Conservation (phyloP, 257 asterid species). For the Primulina eburnea region DNA sequence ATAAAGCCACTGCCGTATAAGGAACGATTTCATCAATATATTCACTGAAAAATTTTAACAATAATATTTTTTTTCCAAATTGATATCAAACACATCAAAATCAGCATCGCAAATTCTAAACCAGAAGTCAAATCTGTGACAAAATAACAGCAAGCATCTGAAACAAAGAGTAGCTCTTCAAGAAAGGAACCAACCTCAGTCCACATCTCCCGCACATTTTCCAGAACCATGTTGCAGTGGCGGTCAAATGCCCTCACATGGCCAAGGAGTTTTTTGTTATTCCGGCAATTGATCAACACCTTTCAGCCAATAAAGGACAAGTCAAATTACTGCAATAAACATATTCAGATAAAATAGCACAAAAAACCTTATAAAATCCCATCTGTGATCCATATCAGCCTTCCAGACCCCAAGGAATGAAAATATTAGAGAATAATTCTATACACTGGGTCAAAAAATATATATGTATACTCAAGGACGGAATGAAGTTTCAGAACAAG, state of each 20-base stretch:
- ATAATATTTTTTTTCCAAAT: too few relatives aligned
- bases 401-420: background rate
- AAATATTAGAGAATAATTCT: background rate
- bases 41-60: too few relatives aligned
- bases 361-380: background rate
- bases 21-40: background rate
- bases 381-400: background rate
- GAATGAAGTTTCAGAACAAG: background rate
- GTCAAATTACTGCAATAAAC: slow-evolving; percentile 6
- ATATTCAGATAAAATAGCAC: background rate
- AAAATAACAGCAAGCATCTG: background rate
- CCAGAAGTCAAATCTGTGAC: background rate
- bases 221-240: slow-evolving; percentile 93
- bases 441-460: background rate
- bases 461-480: background rate
- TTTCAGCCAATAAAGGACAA: slow-evolving; percentile 24
- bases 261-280: slow-evolving; percentile 82
- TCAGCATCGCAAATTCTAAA: background rate
- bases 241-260: slow-evolving; percentile 90
- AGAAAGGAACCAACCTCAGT: slow-evolving; percentile 59
- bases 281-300: slow-evolving; percentile 88
- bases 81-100: background rate
- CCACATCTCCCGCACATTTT: slow-evolving; percentile 92
- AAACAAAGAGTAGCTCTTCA: background rate
- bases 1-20: slow-evolving; percentile 4